A percentile compares a stretch with the other conserved stretches of the same genome.
phyloP scores from a whole-genome alignment of 768 basidiomycete species.

The Fomitopsis pulvina region DNA sequence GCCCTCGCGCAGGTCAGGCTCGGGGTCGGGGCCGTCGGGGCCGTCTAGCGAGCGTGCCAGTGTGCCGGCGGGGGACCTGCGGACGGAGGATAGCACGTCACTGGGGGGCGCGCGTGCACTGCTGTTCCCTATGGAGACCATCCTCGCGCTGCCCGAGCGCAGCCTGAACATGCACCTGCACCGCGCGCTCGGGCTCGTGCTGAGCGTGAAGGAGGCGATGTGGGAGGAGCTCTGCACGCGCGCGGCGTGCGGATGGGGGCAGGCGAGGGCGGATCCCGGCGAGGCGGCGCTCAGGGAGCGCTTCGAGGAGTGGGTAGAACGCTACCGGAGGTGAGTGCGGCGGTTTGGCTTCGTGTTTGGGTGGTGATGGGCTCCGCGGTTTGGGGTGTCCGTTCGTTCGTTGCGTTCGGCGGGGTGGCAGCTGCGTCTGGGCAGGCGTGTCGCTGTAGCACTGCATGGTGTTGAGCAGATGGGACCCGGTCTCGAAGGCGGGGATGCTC shows the following conservation, averaged over 20 bases:
- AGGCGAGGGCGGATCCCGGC: conserved; percentile 16
- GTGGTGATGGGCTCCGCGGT: no score
- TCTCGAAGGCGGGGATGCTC: conserved; percentile 17
- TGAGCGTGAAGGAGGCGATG: conserved; percentile 23
- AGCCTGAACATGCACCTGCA: conserved; percentile 20
- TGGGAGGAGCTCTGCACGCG: conserved; percentile 23
- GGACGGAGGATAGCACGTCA: conserved; percentile 11
- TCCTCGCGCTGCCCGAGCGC: conserved; percentile 12
- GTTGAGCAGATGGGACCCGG: conserved; percentile 20
- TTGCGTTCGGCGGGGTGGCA: conserved; percentile 1
- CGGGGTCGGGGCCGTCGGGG: not conserved
- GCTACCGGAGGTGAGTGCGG: conserved; percentile 21
- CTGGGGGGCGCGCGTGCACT: no score
- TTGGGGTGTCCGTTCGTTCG: not conserved
- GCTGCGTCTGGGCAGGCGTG: conserved; percentile 22
- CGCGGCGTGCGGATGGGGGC: conserved; percentile 15
- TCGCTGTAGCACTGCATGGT: conserved; percentile 20
- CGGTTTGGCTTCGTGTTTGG: no score
- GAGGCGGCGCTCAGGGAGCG: conserved; percentile 13
- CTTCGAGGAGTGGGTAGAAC: conserved; percentile 19
- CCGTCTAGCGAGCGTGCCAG: not conserved
- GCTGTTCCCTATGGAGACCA: conserved; percentile 10
- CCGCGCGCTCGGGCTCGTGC: conserved; percentile 17
- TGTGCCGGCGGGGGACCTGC: not conserved
- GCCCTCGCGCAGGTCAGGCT: conserved; percentile 1